Conservation (phyloP, 768 basidiomycete genomes). For the Leccinum fibrillosum region DNA sequence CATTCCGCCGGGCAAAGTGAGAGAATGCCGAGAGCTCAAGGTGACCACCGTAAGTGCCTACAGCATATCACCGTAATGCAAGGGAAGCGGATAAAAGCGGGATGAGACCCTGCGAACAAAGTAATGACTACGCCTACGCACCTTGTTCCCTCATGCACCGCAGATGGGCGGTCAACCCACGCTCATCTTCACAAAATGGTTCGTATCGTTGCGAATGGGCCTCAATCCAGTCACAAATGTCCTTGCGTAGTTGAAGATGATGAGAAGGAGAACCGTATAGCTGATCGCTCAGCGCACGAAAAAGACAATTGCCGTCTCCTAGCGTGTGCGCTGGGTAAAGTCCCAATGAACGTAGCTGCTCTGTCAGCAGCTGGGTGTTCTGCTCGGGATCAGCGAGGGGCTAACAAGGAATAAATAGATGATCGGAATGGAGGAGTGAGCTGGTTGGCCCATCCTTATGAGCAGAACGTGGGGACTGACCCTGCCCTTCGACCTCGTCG, state of each 20-base stretch:
- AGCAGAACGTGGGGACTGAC: constrained; percentile 38
- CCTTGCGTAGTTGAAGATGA: constrained; percentile 65
- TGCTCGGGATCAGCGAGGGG: constrained; percentile 57
- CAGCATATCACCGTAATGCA: constrained; percentile 12
- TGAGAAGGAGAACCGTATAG: constrained; percentile 70
- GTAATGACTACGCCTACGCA: constrained; percentile 28
- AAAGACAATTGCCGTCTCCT: constrained; percentile 93
- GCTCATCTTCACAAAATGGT: constrained; percentile 83
- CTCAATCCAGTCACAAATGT: constrained; percentile 83
- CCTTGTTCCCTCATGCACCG: constrained; percentile 77
- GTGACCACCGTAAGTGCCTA: constrained; percentile 89
- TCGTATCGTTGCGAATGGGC: constrained; percentile 68
- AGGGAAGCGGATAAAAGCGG: constrained; percentile 10
- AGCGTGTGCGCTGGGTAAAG: constrained; percentile 85
- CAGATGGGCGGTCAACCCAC: constrained; percentile 72
- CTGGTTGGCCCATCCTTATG: constrained; percentile 13
- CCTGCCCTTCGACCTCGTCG: constrained; percentile 58
- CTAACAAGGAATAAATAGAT: constrained; percentile 14
- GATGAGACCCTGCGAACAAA: background rate
- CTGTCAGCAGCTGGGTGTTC: constrained; percentile 62
- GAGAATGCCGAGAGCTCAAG: constrained; percentile 93
- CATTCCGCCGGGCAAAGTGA: constrained; percentile 69
- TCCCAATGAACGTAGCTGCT: constrained; percentile 74
- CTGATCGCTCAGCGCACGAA: constrained; percentile 88
- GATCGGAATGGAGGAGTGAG: constrained; percentile 19